Percentiles rank a stretch among this genome's conserved stretches.
phyloP scores from a whole-genome alignment of 2,329 filamentous ascomycete species.

The Aspergillus cejpii region DNA sequence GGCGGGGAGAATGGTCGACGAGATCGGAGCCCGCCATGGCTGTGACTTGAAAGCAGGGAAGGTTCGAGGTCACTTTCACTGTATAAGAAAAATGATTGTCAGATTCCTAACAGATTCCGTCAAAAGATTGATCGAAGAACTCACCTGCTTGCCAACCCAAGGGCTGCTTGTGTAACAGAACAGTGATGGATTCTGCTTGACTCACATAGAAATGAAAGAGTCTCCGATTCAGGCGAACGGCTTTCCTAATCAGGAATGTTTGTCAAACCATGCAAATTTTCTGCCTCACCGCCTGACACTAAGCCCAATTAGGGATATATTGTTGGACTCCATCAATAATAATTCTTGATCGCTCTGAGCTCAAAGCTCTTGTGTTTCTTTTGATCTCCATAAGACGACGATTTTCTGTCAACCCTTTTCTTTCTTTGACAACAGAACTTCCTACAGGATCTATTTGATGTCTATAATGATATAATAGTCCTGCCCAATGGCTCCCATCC shows the following conservation, averaged over 20 bases:
- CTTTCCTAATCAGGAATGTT: constrained; percentile 13
- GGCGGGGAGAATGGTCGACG: constrained; percentile 73
- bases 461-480: constrained; percentile 40
- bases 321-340: constrained; percentile 36
- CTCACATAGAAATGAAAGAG: constrained; percentile 7
- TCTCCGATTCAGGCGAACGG: constrained; percentile 7
- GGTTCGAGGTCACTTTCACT: neutral
- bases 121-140: neutral
- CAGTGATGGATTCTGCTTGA: neutral
- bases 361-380: constrained; percentile 13
- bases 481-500: constrained; percentile 59
- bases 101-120: neutral
- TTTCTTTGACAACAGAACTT: constrained; percentile 4
- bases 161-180: neutral
- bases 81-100: neutral
- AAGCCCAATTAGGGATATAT: constrained; percentile 34
- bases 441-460: constrained; percentile 11
- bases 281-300: constrained; percentile 28
- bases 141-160: neutral
- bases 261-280: constrained; percentile 18
- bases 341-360: constrained; percentile 22
- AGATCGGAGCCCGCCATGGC: constrained; percentile 39
- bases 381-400: constrained; percentile 1
- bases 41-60: constrained; percentile 35
- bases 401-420: constrained; percentile 2